Evolutionary conservation across 352 stramenopile genomes (phyloP), one percentile per base, ranked within the genome.

Genomic region (Globisporangium canariense): DNA sequence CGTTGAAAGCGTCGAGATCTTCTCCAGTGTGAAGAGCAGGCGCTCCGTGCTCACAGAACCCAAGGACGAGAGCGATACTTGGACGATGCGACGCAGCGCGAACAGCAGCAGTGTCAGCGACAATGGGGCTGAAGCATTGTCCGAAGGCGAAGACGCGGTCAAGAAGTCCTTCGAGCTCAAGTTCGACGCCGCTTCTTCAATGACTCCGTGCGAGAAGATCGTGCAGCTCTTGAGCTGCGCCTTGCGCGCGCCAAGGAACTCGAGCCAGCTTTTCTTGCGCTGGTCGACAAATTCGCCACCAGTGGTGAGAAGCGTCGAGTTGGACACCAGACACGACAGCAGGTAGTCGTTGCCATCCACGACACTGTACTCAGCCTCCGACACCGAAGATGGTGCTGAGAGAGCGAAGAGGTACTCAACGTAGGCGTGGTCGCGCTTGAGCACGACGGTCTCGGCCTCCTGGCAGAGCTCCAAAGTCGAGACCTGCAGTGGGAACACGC

Each of bases 391-490:
- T 8, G 67, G 50, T 10, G 59, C 58, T 4, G 67, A 71, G 1
- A 49, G 49, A 0, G 63, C 66, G 11, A 91, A 56, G 7, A 91
- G 66, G 36, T 90, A 77, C 62, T 93, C 85, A 13, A 88, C 59
- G 45, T 88, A 90, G 3, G 69, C 71, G 36, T 88, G 64, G 45
- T 93, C 82, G 36, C 81, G 79, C 49, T 84, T 75, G 8, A 91
- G 30, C 54, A 79, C 68, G 47, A 87, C 77, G 2, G 16, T 73
- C 28, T 90, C 79, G 2, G 77, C 75, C 28, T 75, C 70, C 52
- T 91, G 79, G 45, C 83, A 93, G 32, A 93, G 51, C 32, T 75
- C 67, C 36, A 87, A 77, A 18, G 82, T 90, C 50, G 82, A 81
- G 1, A 68, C 66, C 18, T 60, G 60, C 18, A 52, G 54, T 2